Conservation (phyloP, 257 asterid species). For the Salvia miltiorrhiza region DNA sequence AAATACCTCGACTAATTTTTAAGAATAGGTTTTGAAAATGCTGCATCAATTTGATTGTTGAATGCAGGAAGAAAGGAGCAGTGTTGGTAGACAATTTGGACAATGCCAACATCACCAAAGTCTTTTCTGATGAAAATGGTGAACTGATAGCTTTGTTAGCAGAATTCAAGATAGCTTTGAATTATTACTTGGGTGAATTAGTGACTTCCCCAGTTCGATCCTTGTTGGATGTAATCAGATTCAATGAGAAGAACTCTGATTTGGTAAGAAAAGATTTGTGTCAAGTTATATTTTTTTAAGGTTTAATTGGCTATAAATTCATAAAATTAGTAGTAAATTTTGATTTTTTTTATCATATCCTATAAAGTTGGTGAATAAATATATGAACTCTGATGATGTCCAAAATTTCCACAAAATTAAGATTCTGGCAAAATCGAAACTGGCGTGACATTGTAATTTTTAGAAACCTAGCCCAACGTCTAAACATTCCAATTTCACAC, state of each 20-base stretch:
- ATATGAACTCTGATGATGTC: no score
- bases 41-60: constrained; percentile 15
- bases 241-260: constrained; percentile 29
- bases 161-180: constrained; percentile 35
- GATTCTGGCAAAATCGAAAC: no score
- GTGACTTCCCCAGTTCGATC: constrained; percentile 31
- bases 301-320: no score
- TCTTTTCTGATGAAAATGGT: constrained; percentile 27
- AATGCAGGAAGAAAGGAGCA: constrained; percentile 34
- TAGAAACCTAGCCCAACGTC: no score
- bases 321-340: no score
- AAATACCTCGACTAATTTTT: no score
- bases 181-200: constrained; percentile 29
- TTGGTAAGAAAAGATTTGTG: constrained; percentile 17
- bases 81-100: constrained; percentile 28
- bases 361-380: no score
- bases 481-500: no score
- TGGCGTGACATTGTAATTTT: no score
- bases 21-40: background rate
- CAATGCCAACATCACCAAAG: constrained; percentile 27
- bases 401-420: no score
- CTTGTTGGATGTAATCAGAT: constrained; percentile 32
- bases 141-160: constrained; percentile 29
- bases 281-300: no score
- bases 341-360: no score